These are phyloP conservation scores for Arctium lappa DNA, from an alignment of 129 eudicot genomes.

Conservation along the genomic window DNA sequence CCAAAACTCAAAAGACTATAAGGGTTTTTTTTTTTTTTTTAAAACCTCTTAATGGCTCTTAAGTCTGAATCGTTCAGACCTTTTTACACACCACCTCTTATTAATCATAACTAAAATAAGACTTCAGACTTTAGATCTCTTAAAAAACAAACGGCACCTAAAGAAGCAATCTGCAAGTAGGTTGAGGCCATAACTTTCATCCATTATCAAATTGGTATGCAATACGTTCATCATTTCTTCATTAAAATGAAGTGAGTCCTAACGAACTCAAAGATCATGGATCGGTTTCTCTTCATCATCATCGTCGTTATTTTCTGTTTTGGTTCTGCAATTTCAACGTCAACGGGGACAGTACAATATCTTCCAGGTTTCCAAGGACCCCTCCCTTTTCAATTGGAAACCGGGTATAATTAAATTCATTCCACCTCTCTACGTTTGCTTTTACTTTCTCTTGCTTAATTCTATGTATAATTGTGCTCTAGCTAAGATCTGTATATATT, in stretches of 20 bases:
- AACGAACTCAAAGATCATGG: not conserved
- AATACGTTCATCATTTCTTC: not conserved
- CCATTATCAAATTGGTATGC: no score
- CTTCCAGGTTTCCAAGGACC: constrained; percentile 42
- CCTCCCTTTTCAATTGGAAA: constrained; percentile 36
- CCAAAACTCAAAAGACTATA: not conserved
- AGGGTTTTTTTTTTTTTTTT: no score
- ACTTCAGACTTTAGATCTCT: no score
- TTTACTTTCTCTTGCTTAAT: not conserved
- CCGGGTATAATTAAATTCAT: constrained; percentile 17
- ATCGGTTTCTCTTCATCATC: not conserved
- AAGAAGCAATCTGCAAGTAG: not conserved
- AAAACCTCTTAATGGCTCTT: no score
- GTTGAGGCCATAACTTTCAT: no score
- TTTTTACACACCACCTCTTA: no score
- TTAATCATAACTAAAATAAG: no score
- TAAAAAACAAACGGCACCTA: no score
- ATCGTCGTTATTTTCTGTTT: not conserved
- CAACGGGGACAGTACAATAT: not conserved
- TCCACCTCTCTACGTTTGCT: not conserved
- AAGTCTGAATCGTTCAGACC: no score
- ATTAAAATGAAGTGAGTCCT: not conserved
- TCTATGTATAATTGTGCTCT: not conserved
- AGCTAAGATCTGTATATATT: not conserved
- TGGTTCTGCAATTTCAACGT: not conserved